Base-by-base conservation (phyloP, 192 early-diverging fungal species). In the Phycomyces nitens region DNA sequence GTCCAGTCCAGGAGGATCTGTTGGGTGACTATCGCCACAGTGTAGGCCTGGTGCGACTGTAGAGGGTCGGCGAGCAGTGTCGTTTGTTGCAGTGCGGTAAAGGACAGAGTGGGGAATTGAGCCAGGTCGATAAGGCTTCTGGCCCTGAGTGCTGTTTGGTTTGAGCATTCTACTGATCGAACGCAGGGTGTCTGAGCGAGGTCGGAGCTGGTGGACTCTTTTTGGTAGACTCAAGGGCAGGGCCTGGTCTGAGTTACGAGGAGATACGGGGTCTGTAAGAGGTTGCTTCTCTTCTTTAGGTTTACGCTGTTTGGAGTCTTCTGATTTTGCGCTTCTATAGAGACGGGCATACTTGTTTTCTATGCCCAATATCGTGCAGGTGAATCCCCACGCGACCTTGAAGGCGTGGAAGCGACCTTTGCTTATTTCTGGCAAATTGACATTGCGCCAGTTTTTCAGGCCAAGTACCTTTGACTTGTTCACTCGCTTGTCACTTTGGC, bases 401-500 rank as follows among this genome's bases (percentile, higher is more conserved):
- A 58, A 29, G 18, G 26, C 38, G 65, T 65, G 27, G 27, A 43
- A 62, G 4, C 43, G 41, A 12, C 70, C 41, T 34, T 21, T 56
- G 14, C 5, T 6, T 10, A 53, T 54, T 8, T 44, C 60, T 9
- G 69, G 62, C 62, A 76, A 18, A 70, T 89, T 90, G 53, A 80
- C 77, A 62, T 89, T 92, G 49, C 69, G 72, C 88, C 88, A 91
- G 23, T 75, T 72, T 9, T 59, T 58, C 4, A 86, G 73, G 0
- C 76, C 70, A 24, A 90, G 77, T 0, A 78, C 79, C 12, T 69
- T 78, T 0, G 87, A 77, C n/a, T 77, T 81, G 62, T 98, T 99
- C 57, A 97, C 86, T 44, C 84, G 77, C 50, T 86, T 76, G 74
- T 99, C 97, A 29, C 86, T 88, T 47, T 84, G 72, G 62, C 93